Evolutionary conservation across 208 protist species (phyloP).

Genomic region (Trypanosoma scelopori): DNA sequence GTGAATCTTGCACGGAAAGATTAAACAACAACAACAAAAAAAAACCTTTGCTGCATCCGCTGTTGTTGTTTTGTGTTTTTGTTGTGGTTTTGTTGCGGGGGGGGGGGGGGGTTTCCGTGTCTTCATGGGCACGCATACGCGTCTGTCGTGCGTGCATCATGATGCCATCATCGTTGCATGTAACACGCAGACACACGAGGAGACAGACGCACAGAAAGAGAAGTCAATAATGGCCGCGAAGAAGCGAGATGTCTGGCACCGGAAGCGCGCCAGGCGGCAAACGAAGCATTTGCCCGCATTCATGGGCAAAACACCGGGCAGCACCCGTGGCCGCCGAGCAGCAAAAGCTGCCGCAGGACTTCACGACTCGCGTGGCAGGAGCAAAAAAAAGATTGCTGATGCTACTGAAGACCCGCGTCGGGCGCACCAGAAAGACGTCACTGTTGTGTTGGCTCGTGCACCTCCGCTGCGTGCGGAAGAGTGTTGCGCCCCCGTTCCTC

Average conservation of each 20-base stretch:
- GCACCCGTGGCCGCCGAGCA: not conserved
- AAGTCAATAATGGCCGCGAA: not conserved
- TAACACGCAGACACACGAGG: not conserved
- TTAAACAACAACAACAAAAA: no score
- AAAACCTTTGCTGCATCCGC: no score
- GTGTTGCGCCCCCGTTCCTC: not conserved
- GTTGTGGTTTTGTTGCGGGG: no score
- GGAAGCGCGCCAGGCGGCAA: not conserved
- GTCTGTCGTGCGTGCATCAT: no score
- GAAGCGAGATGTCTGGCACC: conserved; percentile 9
- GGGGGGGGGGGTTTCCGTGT: no score
- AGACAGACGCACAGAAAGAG: not conserved
- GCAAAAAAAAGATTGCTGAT: no score
- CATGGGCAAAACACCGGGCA: not conserved
- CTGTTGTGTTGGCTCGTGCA: not conserved
- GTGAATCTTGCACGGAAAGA: no score
- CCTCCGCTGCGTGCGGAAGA: not conserved
- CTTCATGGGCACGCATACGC: no score
- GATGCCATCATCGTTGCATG: no score
- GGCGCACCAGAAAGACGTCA: no score
- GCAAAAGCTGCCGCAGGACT: not conserved
- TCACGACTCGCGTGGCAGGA: not conserved
- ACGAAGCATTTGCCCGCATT: not conserved
- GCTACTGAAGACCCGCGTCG: not conserved
- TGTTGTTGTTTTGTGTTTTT: no score